Base-by-base conservation (phyloP, 2,329 filamentous ascomycete genomes). In the Penicillium paneum region DNA sequence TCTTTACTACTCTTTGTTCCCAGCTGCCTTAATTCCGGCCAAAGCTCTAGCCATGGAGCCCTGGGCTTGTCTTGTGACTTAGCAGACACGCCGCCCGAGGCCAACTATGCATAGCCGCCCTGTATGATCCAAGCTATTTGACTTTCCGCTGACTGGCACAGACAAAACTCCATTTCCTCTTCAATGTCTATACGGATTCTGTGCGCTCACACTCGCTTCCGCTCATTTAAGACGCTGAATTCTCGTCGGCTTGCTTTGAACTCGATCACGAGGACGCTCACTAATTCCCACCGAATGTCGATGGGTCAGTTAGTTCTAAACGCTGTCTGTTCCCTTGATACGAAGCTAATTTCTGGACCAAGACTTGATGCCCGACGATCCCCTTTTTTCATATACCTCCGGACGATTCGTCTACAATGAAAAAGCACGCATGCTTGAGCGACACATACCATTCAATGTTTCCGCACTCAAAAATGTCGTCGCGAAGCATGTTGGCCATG, bases 351-450 rank as follows among this genome's bases (percentile, higher is more conserved):
- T 32, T 8, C 28, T 41, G 39, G 5, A 41, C 15, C 24, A 41
- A 49, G 51, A 42, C 26, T 32, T 21, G 11, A 39, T 19, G 5
- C 36, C 19, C 12, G 51, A 44, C n/a, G 29, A 44, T 21, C 12
- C 15, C 38, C 52, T 60, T n/a, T 60, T 56, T 31, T 52, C 49
- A 34, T 63, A 63, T 28, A 39, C 59, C 7, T 59, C 57, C 10
- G 61, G 59, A 3, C 40, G 53, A 15, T 63, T 58, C 26, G 52
- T 65, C 2, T 65, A 57, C 44, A 62, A 62, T 34, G 58, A 62
- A 46, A 6, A 48, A 1, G 2, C 21, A 3, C 62, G 59, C 19
- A 53, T 61, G 26, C 41, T 31, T 12, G 56, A 62, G 43, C 54
- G 62, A n/a, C 36, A 58, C 50, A 49, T 59, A 2, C 39, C 12